Conservation (phyloP, 495 filamentous ascomycete genomes). For the Hypoxylon fuscum region DNA sequence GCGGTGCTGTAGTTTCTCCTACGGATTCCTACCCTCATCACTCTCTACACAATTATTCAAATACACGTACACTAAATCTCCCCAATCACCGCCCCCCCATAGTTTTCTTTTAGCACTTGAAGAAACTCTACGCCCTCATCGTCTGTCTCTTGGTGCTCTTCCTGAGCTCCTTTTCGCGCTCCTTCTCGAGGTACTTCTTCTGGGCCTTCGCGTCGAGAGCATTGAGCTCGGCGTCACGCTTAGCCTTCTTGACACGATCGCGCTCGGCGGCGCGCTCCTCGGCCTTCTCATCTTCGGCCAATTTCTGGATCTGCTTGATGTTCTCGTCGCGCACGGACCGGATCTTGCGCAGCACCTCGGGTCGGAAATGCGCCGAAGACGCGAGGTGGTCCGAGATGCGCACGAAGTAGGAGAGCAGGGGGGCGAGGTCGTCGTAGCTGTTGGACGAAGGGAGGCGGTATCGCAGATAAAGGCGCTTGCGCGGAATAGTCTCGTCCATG, state of each 20-base stretch:
- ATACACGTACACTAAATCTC: too few species aligned
- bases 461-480: slow-evolving; percentile 85
- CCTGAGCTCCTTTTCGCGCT: slow-evolving; percentile 82
- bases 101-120: too few species aligned
- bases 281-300: slow-evolving; percentile 90
- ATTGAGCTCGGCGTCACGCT: slow-evolving; percentile 85
- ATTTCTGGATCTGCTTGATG: slow-evolving; percentile 78
- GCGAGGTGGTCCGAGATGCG: slow-evolving; percentile 85
- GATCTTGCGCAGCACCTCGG: slow-evolving; percentile 88
- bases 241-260: slow-evolving; percentile 90
- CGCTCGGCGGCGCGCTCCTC: slow-evolving; percentile 82
- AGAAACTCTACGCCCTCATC: slow-evolving; percentile 49
- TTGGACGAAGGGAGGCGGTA: slow-evolving; percentile 73
- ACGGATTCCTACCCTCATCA: too few species aligned
- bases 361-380: slow-evolving; percentile 79
- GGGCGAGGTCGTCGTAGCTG: slow-evolving; percentile 71
- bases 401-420: slow-evolving; percentile 84
- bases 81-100: too few species aligned
- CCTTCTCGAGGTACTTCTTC: slow-evolving; percentile 92
- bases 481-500: slow-evolving; percentile 82
- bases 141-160: slow-evolving; percentile 77
- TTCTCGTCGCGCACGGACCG: slow-evolving; percentile 81
- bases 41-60: too few species aligned
- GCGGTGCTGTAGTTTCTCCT: too few species aligned
- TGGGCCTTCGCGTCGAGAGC: slow-evolving; percentile 91